Percentiles rank a stretch among this genome's conserved stretches.
Conservation (phyloP, 345 rosid species). For the Noccaea caerulescens region DNA sequence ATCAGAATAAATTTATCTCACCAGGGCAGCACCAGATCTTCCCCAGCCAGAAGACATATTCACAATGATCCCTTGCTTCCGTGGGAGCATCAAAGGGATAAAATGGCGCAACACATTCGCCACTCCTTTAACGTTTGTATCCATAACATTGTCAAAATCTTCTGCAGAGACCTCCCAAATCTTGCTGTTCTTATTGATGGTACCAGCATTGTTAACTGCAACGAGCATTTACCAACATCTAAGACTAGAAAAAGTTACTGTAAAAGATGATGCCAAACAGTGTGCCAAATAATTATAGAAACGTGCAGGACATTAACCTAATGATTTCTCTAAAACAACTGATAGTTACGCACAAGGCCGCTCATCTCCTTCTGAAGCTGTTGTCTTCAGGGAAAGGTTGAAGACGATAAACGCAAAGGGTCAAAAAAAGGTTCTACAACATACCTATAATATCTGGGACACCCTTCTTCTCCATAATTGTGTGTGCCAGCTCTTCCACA, state of each 20-base stretch:
- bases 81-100: slow-evolving; percentile 82
- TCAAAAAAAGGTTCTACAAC: neutral
- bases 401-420: neutral
- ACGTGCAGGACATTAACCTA: slow-evolving; percentile 4
- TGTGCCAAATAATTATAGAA: neutral
- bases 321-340: slow-evolving; percentile 7
- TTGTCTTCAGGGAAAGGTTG: neutral
- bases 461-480: slow-evolving; percentile 78
- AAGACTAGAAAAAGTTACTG: neutral
- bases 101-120: slow-evolving; percentile 90
- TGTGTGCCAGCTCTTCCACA: slow-evolving; percentile 73
- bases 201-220: slow-evolving; percentile 93
- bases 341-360: neutral
- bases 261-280: neutral
- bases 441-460: slow-evolving; percentile 89
- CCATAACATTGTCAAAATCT: slow-evolving; percentile 87
- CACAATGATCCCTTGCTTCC: slow-evolving; percentile 78
- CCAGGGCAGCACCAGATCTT: slow-evolving; percentile 96
- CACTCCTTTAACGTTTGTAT: slow-evolving; percentile 83
- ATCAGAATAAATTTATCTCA: slow-evolving; percentile 37
- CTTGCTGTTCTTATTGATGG: slow-evolving; percentile 85
- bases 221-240: slow-evolving; percentile 13
- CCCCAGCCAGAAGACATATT: slow-evolving; percentile 99
- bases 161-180: slow-evolving; percentile 93
- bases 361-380: no score